Evolutionary conservation across 1,139 yeast species (phyloP).

Genomic region (Lodderomyces elongisporus): DNA sequence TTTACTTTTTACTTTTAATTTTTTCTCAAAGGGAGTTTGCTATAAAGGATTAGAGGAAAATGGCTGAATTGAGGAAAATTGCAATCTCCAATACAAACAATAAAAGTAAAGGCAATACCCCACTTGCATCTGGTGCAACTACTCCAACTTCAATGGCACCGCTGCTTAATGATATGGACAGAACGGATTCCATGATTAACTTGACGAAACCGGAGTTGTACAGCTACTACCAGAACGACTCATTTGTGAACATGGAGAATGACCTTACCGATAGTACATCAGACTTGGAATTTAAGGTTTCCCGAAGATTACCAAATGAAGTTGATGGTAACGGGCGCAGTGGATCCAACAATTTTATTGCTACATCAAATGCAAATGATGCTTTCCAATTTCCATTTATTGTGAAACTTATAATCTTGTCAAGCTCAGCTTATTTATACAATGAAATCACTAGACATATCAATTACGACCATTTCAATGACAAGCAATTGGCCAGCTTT

Average conservation of each 20-base stretch:
- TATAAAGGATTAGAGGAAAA: slow-evolving; percentile 7
- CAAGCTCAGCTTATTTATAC: slow-evolving; percentile 43
- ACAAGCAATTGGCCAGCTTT: slow-evolving; percentile 26
- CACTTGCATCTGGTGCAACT: background rate
- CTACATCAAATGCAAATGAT: slow-evolving; percentile 2
- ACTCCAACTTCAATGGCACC: background rate
- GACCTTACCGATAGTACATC: slow-evolving; percentile 16
- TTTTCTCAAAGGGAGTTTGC: too few species aligned
- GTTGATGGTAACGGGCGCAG: background rate
- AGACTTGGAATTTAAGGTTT: slow-evolving; percentile 8
- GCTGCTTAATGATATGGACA: slow-evolving; percentile 23
- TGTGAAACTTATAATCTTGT: slow-evolving; percentile 29
- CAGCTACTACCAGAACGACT: slow-evolving; percentile 42
- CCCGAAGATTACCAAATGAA: background rate
- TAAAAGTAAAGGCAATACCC: slow-evolving; percentile 8
- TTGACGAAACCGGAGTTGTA: slow-evolving; percentile 48
- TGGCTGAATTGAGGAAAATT: slow-evolving; percentile 19
- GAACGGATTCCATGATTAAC: slow-evolving; percentile 41
- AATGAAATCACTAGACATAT: slow-evolving; percentile 48
- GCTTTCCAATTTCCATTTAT: slow-evolving; percentile 11
- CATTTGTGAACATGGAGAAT: slow-evolving; percentile 30
- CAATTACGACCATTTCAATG: slow-evolving; percentile 44
- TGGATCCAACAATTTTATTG: background rate
- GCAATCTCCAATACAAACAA: slow-evolving; percentile 18
- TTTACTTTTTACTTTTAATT: too few species aligned